These are phyloP conservation scores for Amoeboaphelidium protococcarum DNA, from an alignment of 371 early-diverging fungal genomes.

Conservation along the genomic window DNA sequence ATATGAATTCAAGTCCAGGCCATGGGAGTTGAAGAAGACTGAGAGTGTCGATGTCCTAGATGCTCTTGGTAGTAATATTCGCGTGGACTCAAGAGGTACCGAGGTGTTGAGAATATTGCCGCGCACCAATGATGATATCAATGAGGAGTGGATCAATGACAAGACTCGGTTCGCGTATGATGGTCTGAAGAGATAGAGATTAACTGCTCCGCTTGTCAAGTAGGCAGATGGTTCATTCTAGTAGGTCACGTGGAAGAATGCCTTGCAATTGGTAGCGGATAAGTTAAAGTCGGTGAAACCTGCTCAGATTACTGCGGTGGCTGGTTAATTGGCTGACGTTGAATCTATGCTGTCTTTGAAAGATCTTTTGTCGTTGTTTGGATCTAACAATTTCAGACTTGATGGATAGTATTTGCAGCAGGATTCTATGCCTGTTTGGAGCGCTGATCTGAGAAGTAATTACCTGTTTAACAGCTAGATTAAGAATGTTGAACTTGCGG, in stretches of 20 bases:
- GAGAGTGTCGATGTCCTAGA: conserved; percentile 86
- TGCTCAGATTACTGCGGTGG: conserved; percentile 67
- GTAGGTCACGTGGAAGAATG: conserved; percentile 59
- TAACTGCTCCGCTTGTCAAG: conserved; percentile 69
- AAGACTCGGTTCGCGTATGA: conserved; percentile 87
- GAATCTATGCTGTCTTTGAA: conserved; percentile 51
- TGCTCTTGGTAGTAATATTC: conserved; percentile 78
- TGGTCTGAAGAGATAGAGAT: conserved; percentile 77
- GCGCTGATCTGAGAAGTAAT: conserved; percentile 63
- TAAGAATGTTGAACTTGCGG: conserved; percentile 64
- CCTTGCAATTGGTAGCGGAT: conserved; percentile 39
- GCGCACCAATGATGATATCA: conserved; percentile 77
- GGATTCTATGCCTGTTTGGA: conserved; percentile 15
- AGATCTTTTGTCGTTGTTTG: conserved; percentile 65
- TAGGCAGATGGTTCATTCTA: conserved; percentile 44
- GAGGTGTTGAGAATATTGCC: conserved; percentile 91
- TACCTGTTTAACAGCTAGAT: conserved; percentile 65
- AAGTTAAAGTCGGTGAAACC: conserved; percentile 27
- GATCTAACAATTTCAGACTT: conserved; percentile 52
- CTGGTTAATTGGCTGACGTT: conserved; percentile 81
- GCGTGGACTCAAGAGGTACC: conserved; percentile 84
- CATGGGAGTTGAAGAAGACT: conserved; percentile 89
- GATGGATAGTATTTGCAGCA: too few species aligned
- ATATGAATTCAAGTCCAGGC: conserved; percentile 71
- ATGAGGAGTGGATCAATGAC: conserved; percentile 96